Evolutionary conservation across 495 filamentous ascomycete species (phyloP).

Genomic region (Daldinia grandis): DNA sequence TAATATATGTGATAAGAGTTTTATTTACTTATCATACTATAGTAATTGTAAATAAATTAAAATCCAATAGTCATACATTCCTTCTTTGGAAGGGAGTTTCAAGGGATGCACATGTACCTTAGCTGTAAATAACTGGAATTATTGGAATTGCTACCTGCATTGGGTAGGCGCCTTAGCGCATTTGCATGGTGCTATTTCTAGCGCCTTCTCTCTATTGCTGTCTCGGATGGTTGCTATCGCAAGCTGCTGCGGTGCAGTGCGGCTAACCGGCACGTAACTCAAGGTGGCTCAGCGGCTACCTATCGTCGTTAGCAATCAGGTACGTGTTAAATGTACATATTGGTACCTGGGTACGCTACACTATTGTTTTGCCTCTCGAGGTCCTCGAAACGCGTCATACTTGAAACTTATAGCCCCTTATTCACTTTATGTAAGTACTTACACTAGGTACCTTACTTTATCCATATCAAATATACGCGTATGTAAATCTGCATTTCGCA

Average conservation of each 20-base stretch:
- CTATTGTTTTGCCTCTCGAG: constrained; percentile 11
- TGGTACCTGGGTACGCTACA: not conserved
- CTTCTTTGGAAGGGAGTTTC: constrained; percentile 29
- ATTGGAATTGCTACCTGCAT: not conserved
- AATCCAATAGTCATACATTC: constrained; percentile 29
- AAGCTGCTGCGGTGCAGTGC: constrained; percentile 2
- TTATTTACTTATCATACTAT: too few relatives aligned
- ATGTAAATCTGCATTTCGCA: not conserved
- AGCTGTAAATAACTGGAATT: constrained; percentile 6
- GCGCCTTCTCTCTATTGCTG: constrained; percentile 31
- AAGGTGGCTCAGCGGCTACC: constrained; percentile 29
- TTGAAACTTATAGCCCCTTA: constrained; percentile 31
- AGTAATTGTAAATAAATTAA: constrained; percentile 26
- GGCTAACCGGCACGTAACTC: constrained; percentile 39
- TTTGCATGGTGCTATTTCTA: constrained; percentile 33
- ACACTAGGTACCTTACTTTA: not conserved
- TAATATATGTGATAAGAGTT: too few relatives aligned
- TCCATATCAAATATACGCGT: not conserved
- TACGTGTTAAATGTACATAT: not conserved
- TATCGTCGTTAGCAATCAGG: not conserved
- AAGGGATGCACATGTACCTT: constrained; percentile 24
- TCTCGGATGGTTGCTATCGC: constrained; percentile 26
- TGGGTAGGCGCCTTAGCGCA: not conserved
- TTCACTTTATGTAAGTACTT: constrained; percentile 1
- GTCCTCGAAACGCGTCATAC: constrained; percentile 30